Percentiles rank a stretch among this genome's conserved stretches.
These are phyloP conservation scores for Murraya koenigii DNA, from an alignment of 345 rosid genomes.

Conservation along the genomic window DNA sequence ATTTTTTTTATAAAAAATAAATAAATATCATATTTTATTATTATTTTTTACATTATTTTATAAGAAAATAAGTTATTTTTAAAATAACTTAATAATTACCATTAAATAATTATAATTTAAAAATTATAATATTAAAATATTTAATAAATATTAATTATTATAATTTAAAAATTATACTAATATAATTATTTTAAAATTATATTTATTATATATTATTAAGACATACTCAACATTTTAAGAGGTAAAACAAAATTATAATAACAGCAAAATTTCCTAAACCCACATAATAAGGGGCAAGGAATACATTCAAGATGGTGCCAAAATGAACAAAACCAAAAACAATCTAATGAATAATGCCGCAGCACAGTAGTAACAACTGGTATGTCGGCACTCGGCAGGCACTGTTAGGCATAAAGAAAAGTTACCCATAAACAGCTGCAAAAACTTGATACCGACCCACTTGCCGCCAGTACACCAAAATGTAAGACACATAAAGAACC, in stretches of 20 bases:
- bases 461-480: not conserved
- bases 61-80: too few relatives aligned
- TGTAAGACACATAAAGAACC: not conserved
- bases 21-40: too few relatives aligned
- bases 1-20: too few relatives aligned
- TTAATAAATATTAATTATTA: too few relatives aligned
- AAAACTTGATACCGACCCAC: not conserved
- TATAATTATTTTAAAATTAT: too few relatives aligned
- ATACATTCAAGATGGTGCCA: slow-evolving; percentile 1
- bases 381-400: not conserved
- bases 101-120: too few relatives aligned
- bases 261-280: slow-evolving; percentile 22
- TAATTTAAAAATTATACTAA: too few relatives aligned
- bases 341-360: not conserved
- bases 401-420: not conserved
- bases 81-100: too few relatives aligned
- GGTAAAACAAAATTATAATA: not conserved
- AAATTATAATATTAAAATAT: too few relatives aligned
- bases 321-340: not conserved
- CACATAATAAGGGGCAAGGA: slow-evolving; percentile 32
- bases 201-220: too few relatives aligned
- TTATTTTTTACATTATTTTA: too few relatives aligned
- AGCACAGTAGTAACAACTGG: not conserved
- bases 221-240: not conserved
- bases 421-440: slow-evolving; percentile 2